Evolutionary conservation across 202 grass and related monocot genomes (phyloP).

Genomic region (Bolboschoenoplectus hybrid): DNA sequence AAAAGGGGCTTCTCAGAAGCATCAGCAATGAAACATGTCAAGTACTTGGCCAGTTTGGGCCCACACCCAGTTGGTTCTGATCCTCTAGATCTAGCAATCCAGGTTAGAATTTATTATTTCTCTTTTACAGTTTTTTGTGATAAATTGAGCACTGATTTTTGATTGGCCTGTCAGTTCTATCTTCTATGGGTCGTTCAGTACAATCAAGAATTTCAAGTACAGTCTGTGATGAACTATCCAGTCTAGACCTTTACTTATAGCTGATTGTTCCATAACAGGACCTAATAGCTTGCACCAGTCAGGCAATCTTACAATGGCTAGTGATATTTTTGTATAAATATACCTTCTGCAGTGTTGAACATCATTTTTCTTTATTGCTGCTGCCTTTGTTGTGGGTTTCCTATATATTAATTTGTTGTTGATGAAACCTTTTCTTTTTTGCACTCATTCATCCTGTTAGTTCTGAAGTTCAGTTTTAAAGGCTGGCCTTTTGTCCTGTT

Average conservation of each 20-base stretch:
- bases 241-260: background rate
- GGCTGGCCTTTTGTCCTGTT: background rate
- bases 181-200: background rate
- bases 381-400: background rate
- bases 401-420: background rate
- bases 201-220: background rate
- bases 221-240: background rate
- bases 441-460: background rate
- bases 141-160: background rate
- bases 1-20: constrained; percentile 91
- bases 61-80: constrained; percentile 94
- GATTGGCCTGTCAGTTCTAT: background rate
- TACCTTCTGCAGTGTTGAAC: background rate
- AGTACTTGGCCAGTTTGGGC: constrained; percentile 72
- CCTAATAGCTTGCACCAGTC: constrained; percentile 4
- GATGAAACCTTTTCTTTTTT: background rate
- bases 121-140: background rate
- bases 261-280: background rate
- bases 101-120: constrained; percentile 48
- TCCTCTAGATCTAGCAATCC: constrained; percentile 70
- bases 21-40: constrained; percentile 82
- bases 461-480: background rate
- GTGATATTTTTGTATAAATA: background rate
- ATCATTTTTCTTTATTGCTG: background rate
- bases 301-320: background rate